Evolutionary conservation across 78 protist species (phyloP).

Genomic region (Dictyostelium purpureum): DNA sequence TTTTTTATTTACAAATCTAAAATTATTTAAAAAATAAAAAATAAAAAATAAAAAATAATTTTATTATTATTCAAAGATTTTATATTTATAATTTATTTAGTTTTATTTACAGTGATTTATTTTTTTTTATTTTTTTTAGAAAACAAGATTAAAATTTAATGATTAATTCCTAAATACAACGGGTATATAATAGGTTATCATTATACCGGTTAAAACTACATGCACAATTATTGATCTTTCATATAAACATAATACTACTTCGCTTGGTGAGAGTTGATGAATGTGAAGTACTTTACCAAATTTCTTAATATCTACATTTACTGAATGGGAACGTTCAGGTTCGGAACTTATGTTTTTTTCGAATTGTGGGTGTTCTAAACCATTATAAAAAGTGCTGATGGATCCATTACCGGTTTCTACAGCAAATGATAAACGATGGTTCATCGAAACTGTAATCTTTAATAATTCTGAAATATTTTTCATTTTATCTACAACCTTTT

Average conservation of each 20-base stretch:
- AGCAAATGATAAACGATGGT: background rate
- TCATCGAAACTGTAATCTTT: background rate
- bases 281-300: slow-evolving; percentile 16
- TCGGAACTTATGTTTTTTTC: background rate
- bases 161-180: background rate
- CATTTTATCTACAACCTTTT: slow-evolving; percentile 32
- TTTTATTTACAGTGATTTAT: background rate
- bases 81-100: too few relatives aligned
- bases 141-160: too few relatives aligned
- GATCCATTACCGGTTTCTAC: slow-evolving; percentile 49
- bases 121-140: background rate
- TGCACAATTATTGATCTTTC: slow-evolving; percentile 23
- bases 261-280: slow-evolving; percentile 35
- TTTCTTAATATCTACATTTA: slow-evolving; percentile 52
- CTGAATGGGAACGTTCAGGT: background rate
- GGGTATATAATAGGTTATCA: slow-evolving; percentile 47
- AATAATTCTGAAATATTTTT: slow-evolving; percentile 48
- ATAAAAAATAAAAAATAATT: too few relatives aligned
- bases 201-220: background rate
- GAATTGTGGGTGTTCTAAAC: background rate
- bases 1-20: too few relatives aligned
- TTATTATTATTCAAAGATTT: too few relatives aligned
- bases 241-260: slow-evolving; percentile 36
- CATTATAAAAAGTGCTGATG: slow-evolving; percentile 40
- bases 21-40: too few relatives aligned